A percentile compares a stretch with the other conserved stretches of the same genome.
Conservation (phyloP, 306 rosid genomes). For the Hylodesmum podocarpum region DNA sequence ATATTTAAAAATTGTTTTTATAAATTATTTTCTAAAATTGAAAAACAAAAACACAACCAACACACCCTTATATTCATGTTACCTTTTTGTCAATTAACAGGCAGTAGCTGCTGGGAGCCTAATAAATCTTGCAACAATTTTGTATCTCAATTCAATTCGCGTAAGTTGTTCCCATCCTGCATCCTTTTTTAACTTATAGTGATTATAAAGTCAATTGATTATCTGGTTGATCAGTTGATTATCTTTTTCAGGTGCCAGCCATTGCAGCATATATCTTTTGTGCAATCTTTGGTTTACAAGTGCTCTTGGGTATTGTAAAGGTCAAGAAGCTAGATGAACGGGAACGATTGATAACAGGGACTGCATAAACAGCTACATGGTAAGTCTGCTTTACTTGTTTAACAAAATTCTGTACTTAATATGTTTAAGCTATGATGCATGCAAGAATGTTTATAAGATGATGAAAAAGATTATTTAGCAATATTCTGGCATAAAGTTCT, state of each 20-base stretch:
- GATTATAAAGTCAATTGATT: slow-evolving; percentile 1
- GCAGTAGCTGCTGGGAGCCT: slow-evolving; percentile 96
- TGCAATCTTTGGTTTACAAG: slow-evolving; percentile 84
- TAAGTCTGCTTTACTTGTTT: slow-evolving; percentile 29
- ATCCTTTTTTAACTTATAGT: slow-evolving; percentile 9
- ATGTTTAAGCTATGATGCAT: slow-evolving; percentile 1
- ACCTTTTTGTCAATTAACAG: slow-evolving; percentile 53
- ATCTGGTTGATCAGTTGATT: slow-evolving; percentile 5
- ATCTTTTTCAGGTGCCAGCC: slow-evolving; percentile 79
- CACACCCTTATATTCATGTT: background rate
- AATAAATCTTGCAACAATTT: slow-evolving; percentile 87
- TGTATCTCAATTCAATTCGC: slow-evolving; percentile 75
- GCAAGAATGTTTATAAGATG: slow-evolving; percentile 4
- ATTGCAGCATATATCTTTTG: slow-evolving; percentile 61
- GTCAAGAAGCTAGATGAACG: slow-evolving; percentile 83
- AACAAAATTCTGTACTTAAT: background rate
- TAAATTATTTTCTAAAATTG: background rate
- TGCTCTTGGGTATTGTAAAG: slow-evolving; percentile 86
- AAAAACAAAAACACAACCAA: background rate
- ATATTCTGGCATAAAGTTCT: background rate
- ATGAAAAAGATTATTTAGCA: slow-evolving; percentile 2
- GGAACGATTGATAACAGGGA: slow-evolving; percentile 85
- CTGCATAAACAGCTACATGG: slow-evolving; percentile 62
- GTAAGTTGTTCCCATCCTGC: slow-evolving; percentile 49
- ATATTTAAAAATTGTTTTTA: background rate